phyloP scores from a whole-genome alignment of 2,329 filamentous ascomycete genomes.

The Pseudocercospora pini-densiflorae region DNA sequence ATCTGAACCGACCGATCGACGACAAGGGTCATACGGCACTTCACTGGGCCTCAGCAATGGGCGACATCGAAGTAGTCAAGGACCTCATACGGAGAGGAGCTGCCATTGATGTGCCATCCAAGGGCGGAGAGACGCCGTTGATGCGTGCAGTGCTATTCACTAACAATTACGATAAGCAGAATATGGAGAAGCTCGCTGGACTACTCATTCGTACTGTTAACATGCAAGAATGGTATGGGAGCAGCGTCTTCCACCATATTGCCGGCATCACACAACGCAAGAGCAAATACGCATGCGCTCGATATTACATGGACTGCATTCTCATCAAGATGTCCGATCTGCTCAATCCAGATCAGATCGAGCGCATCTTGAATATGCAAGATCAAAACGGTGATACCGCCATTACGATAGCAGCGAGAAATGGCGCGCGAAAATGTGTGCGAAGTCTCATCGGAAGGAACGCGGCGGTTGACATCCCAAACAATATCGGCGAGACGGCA shows the following conservation, averaged over 20 bases:
- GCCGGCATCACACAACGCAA: conserved; percentile 84
- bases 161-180: conserved; percentile 93
- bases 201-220: conserved; percentile 83
- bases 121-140: conserved; percentile 77
- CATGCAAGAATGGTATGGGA: conserved; percentile 76
- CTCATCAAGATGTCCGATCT: conserved; percentile 84
- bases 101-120: conserved; percentile 68
- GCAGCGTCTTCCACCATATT: conserved; percentile 93
- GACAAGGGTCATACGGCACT: conserved; percentile 89
- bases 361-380: conserved; percentile 77
- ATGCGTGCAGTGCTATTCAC: conserved; percentile 96
- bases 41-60: conserved; percentile 98
- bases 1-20: conserved; percentile 91
- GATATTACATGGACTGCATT: conserved; percentile 92
- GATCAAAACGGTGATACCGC: conserved; percentile 91
- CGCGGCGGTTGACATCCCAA: conserved; percentile 80
- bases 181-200: conserved; percentile 82
- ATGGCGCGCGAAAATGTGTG: conserved; percentile 79
- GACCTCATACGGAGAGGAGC: conserved; percentile 83
- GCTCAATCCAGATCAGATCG: conserved; percentile 75
- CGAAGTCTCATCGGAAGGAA: conserved; percentile 72
- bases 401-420: conserved; percentile 83
- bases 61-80: conserved; percentile 87
- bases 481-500: conserved; percentile 79
- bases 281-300: conserved; percentile 83